These are phyloP conservation scores for Tolypocladium sp. DNA, from an alignment of 2,329 filamentous ascomycete genomes.

Conservation along the genomic window DNA sequence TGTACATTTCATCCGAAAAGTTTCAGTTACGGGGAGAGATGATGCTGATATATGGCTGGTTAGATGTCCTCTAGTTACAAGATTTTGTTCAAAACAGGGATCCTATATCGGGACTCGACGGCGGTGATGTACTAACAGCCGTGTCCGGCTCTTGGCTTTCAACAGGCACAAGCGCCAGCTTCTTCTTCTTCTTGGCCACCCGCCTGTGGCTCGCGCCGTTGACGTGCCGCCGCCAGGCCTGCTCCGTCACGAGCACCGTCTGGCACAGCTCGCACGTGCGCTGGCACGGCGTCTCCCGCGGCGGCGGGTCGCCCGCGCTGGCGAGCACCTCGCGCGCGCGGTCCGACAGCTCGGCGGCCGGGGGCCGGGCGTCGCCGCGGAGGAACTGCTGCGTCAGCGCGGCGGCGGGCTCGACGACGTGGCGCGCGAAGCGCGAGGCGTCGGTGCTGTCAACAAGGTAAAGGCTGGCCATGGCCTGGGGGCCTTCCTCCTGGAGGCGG, in stretches of 20 bases:
- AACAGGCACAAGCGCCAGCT: constrained; percentile 24
- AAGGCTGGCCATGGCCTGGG: constrained; percentile 44
- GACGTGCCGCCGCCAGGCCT: constrained; percentile 31
- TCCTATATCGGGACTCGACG: constrained; percentile 17
- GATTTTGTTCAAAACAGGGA: constrained; percentile 12
- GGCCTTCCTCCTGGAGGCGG: constrained; percentile 47
- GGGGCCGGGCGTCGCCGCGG: constrained; percentile 40
- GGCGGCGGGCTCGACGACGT: constrained; percentile 58
- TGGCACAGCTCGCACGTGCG: constrained; percentile 68
- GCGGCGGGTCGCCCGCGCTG: constrained; percentile 31
- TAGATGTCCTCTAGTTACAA: background rate
- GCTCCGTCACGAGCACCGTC: constrained; percentile 48
- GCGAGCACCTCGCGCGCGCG: constrained; percentile 48
- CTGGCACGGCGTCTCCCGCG: constrained; percentile 42
- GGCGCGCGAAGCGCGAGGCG: constrained; percentile 46
- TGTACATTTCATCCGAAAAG: background rate
- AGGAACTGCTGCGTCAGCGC: constrained; percentile 57
- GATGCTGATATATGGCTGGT: background rate
- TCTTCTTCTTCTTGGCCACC: constrained; percentile 24
- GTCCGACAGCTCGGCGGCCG: constrained; percentile 37
- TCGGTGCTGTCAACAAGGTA: constrained; percentile 79
- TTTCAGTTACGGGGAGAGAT: background rate
- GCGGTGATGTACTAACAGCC: constrained; percentile 3
- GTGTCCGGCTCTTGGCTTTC: constrained; percentile 8
- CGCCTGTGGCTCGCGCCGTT: constrained; percentile 25